Base-by-base conservation (phyloP, 2,329 filamentous ascomycete genomes). In the Didymella lethalis region DNA sequence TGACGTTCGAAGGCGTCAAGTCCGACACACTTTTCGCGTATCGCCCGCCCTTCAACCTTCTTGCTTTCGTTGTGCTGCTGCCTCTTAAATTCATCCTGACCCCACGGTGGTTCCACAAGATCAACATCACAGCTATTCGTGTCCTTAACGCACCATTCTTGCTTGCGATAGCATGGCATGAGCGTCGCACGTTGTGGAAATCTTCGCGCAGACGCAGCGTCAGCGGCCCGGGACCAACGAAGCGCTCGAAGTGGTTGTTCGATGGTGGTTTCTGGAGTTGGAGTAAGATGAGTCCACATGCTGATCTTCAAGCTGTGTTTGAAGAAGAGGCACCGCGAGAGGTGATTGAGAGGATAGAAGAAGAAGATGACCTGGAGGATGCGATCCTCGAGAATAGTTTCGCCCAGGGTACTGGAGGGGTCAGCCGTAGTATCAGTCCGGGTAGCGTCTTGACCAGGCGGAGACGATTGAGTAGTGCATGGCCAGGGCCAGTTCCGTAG, bases 31-130 rank as follows among this genome's bases (percentile, higher is more conserved):
- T 95, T 31, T 94, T 94, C 72, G 88, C 90, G 16, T 94, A 93
- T 71, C 87, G 90, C 43, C 91, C 92, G 0, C 92, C 92, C 0
- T 92, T 95, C 78, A 96, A 96, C 71, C 86, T 96, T 59, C 77
- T 93, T 20, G 92, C 92, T 23, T 82, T 95, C 28, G 79, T 91
- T 59, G 73, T 93, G 28, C 82, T 95, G 16, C 82, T 94, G 2
- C 92, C 92, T 0, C 83, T 95, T 61, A 93, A 92, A 68, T 91
- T 91, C 68, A 67, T 91, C n/a, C 82, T 92, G 34, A 88, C 87
- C n/a, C 87, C 90, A 0, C 87, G 92, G 44, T 94, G 91, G 91
- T 95, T 95, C 73, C 92, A 96, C 81, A 95, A 94, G 78, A 90
- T 94, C 69, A 93, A 96, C 72, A 91, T 96, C 57, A 86, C 88